These are phyloP conservation scores for Xylaria longipes DNA, from an alignment of 495 filamentous ascomycete genomes.

Conservation along the genomic window DNA sequence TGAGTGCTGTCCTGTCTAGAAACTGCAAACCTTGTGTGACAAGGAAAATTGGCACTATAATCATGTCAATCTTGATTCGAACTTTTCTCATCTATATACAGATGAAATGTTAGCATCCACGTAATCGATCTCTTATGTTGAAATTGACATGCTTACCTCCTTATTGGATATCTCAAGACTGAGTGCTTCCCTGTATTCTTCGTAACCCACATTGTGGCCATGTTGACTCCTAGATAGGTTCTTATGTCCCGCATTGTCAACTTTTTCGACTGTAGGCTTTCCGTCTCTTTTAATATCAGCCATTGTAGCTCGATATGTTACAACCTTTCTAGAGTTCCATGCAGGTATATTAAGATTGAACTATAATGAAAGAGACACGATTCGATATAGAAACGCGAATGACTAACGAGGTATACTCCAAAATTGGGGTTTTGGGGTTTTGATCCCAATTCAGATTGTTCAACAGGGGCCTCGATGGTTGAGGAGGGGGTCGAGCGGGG, in stretches of 20 bases:
- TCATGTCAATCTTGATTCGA: slow-evolving; percentile 57
- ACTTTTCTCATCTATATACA: slow-evolving; percentile 35
- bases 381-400: background rate
- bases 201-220: slow-evolving; percentile 14
- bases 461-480: background rate
- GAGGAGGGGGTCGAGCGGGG: background rate
- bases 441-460: background rate
- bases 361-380: background rate
- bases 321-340: background rate
- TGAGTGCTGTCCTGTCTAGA: slow-evolving; percentile 63
- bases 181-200: slow-evolving; percentile 20
- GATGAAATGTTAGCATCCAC: background rate
- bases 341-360: background rate
- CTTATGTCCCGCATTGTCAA: background rate
- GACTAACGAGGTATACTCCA: background rate
- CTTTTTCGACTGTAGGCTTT: background rate
- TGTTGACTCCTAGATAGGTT: background rate
- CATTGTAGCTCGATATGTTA: background rate
- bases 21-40: slow-evolving; percentile 60
- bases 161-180: slow-evolving; percentile 20
- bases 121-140: too few relatives aligned
- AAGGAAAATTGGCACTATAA: slow-evolving; percentile 58
- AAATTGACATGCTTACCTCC: slow-evolving; percentile 2
- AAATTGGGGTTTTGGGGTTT: background rate
- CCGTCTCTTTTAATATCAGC: slow-evolving; percentile 1